Base-by-base conservation (phyloP, 2,329 filamentous ascomycete genomes). In the Pyrenophora tritici-repentis region DNA sequence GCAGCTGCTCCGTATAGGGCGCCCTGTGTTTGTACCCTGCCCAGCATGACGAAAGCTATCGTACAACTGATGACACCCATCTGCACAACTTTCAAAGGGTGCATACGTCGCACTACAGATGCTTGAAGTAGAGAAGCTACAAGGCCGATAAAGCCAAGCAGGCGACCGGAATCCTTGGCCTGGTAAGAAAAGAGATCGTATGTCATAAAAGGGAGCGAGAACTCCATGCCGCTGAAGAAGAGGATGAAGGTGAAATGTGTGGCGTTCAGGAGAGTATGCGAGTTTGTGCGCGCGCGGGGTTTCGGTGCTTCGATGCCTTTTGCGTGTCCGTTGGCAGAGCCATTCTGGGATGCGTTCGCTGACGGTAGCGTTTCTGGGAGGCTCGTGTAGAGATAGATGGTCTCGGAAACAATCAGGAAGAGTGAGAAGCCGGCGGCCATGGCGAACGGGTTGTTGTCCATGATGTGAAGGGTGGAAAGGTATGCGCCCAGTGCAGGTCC, bases 181-280 rank as follows among this genome's bases (percentile, higher is more conserved):
- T 81, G 84, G 70, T 94, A 95, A 7, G 83, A 83, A 73, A 97
- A 97, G 37, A 99, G 83, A 45, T 96, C 93, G 66, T 94, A 96
- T 0, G 93, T 97, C 85, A 99, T 92, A 73, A 99, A 99, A 0
- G 94, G 92, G 3, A 99, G 83, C 1, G 91, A 96, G 74, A 96
- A 97, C 72, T 99, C 94, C 88, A 99, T 93, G 54, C 94, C 94
- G 2, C 91, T 96, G 76, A 99, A 99, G 76, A 96, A 96, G 10
- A 99, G 85, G 53, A 99, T 86, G 74, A 99, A 99, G 39, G 87
- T 77, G 67, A 97, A 88, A 74, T 99, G 94, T 0, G 90, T 86
- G 1, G 87, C 76, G 71, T 97, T 97, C 39, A 99, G 85, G 10
- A 96, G 72, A 24, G 84, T 76, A 61, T 94, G 91, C 3, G 88